phyloP scores from a whole-genome alignment of 208 protist genomes.

The Entamoeba dispar region DNA sequence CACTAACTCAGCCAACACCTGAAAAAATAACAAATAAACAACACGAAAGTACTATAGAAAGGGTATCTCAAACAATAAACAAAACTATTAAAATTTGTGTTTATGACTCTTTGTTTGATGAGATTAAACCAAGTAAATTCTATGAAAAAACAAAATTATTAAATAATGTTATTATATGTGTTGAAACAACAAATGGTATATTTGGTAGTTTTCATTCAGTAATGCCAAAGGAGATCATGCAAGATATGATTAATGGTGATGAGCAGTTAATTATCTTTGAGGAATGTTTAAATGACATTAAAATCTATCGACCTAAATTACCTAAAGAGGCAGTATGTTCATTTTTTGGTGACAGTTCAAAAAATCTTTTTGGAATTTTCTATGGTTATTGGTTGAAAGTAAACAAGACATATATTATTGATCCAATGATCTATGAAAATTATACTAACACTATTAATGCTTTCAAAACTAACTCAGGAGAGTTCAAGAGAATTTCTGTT shows the following conservation, averaged over 20 bases:
- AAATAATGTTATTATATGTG: neutral
- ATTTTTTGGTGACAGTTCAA: neutral
- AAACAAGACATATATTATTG: neutral
- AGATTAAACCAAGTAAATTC: neutral
- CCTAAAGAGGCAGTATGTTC: neutral
- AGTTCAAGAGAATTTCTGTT: neutral
- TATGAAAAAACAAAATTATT: neutral
- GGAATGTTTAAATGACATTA: neutral
- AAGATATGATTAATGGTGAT: neutral
- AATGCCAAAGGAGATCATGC: neutral
- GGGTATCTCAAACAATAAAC: neutral
- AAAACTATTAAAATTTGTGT: neutral
- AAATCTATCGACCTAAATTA: neutral
- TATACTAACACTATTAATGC: neutral
- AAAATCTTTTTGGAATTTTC: neutral
- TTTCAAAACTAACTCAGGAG: neutral
- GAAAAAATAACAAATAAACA: neutral
- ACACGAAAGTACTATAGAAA: neutral
- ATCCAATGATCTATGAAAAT: neutral
- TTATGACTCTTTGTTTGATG: neutral
- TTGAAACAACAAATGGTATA: neutral
- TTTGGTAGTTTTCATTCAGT: neutral
- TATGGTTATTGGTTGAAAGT: neutral
- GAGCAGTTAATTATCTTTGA: neutral
- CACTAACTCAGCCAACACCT: no score